phyloP scores from a whole-genome alignment of 176 grass and related monocot species.

The Musa schizocarpa region DNA sequence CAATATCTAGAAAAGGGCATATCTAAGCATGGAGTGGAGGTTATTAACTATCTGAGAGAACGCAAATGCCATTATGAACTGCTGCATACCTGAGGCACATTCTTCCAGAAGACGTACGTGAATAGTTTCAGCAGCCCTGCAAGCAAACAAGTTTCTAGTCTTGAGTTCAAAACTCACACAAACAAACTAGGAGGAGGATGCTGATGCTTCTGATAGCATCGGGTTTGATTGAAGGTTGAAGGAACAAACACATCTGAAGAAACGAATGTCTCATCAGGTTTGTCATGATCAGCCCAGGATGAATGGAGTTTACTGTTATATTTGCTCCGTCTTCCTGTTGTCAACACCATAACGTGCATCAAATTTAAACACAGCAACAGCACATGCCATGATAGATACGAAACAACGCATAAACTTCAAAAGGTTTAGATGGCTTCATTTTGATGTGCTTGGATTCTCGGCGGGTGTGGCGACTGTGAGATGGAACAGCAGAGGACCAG shows the following conservation, averaged over 20 bases:
- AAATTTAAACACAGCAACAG: neutral
- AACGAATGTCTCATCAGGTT: conserved; percentile 81
- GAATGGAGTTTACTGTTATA: conserved; percentile 67
- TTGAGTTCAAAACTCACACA: neutral
- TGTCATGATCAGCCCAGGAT: conserved; percentile 95
- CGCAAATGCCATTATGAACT: too few species aligned
- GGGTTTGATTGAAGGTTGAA: neutral
- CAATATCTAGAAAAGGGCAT: too few species aligned
- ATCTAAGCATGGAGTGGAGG: too few species aligned
- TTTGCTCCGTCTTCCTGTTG: conserved; percentile 89
- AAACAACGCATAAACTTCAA: neutral
- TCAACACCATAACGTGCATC: conserved; percentile 11
- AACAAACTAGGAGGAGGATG: neutral
- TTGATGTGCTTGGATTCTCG: too few species aligned
- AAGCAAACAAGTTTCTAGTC: conserved; percentile 10
- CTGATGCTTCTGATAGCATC: neutral
- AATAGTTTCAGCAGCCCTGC: conserved; percentile 45
- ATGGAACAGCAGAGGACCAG: too few species aligned
- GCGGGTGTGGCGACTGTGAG: too few species aligned
- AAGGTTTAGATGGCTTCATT: too few species aligned
- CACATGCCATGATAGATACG: neutral
- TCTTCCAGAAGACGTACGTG: conserved; percentile 79
- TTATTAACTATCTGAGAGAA: too few species aligned
- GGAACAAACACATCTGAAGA: conserved; percentile 63
- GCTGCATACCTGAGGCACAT: conserved; percentile 59